Conservation (phyloP, 2,329 filamentous ascomycete species). For the Shiraia bambusicola region DNA sequence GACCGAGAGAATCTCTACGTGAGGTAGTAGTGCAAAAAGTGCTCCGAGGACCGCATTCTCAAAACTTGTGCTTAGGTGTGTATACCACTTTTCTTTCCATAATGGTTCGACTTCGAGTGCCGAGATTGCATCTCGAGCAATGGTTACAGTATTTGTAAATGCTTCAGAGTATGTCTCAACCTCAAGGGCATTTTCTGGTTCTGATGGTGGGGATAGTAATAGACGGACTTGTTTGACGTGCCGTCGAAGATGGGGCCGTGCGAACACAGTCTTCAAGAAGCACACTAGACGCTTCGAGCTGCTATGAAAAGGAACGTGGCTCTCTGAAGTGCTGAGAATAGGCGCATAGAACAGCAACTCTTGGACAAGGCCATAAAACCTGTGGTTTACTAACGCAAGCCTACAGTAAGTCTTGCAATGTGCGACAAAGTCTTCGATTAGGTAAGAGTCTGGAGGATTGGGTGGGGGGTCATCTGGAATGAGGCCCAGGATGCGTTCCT, state of each 20-base stretch:
- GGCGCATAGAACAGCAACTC: constrained; percentile 7
- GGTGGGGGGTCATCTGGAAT: constrained; percentile 14
- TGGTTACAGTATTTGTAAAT: neutral
- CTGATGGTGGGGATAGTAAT: neutral
- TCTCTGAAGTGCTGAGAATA: constrained; percentile 1
- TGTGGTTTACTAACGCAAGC: constrained; percentile 15
- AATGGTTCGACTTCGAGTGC: no score
- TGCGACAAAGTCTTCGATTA: constrained; percentile 9
- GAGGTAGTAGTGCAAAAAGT: no score
- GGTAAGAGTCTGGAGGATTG: constrained; percentile 3
- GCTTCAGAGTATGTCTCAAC: neutral
- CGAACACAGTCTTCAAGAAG: constrained; percentile 5
- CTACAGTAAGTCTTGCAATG: constrained; percentile 3
- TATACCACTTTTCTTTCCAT: no score
- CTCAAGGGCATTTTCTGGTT: no score
- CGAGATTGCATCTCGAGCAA: neutral
- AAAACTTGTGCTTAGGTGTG: no score
- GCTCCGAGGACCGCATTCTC: no score
- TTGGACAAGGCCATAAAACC: constrained; percentile 10
- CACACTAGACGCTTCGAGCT: neutral
- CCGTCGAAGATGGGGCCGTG: constrained; percentile 4
- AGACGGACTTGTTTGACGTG: constrained; percentile 14
- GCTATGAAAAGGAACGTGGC: neutral
- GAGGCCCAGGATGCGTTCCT: constrained; percentile 13
- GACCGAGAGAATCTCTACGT: no score